These are phyloP conservation scores for Jatropha podagrica DNA, from an alignment of 441 rosid genomes.

Conservation along the genomic window DNA sequence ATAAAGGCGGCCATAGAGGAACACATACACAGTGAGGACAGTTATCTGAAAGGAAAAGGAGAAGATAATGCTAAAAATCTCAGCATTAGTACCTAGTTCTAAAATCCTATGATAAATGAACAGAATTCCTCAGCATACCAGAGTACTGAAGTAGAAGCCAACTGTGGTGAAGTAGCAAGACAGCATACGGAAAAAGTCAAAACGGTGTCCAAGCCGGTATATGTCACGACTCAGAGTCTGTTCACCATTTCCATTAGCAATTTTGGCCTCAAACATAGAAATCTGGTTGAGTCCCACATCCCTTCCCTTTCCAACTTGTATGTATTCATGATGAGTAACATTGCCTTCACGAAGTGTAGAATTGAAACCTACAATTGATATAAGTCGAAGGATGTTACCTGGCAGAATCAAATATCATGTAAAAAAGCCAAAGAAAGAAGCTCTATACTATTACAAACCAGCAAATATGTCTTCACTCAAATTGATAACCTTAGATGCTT, in stretches of 20 bases:
- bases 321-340: slow-evolving; percentile 99
- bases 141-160: slow-evolving; percentile 96
- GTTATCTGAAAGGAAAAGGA: slow-evolving; percentile 67
- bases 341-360: slow-evolving; percentile 99
- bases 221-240: slow-evolving; percentile 97
- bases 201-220: slow-evolving; percentile 97
- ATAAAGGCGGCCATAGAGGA: slow-evolving; percentile 99
- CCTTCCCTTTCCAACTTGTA: slow-evolving; percentile 99
- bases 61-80: slow-evolving; percentile 17
- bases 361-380: slow-evolving; percentile 70
- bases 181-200: slow-evolving; percentile 98
- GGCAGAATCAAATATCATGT: slow-evolving; percentile 9
- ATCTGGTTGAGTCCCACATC: slow-evolving; percentile 99
- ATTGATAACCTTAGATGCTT: slow-evolving; percentile 97
- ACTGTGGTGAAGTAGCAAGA: slow-evolving; percentile 98
- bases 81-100: not conserved
- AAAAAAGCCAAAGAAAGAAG: slow-evolving; percentile 9
- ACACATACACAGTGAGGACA: slow-evolving; percentile 94
- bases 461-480: slow-evolving; percentile 99
- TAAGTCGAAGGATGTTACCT: slow-evolving; percentile 22
- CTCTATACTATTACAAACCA: slow-evolving; percentile 42
- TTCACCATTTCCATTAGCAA: slow-evolving; percentile 99
- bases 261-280: slow-evolving; percentile 99
- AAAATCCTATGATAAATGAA: slow-evolving; percentile 13
- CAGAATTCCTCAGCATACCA: slow-evolving; percentile 45